Evolutionary conservation across 331 rosid species (phyloP), one percentile per base, ranked within the genome.

Genomic region (Rhamnella rubrinervis): DNA sequence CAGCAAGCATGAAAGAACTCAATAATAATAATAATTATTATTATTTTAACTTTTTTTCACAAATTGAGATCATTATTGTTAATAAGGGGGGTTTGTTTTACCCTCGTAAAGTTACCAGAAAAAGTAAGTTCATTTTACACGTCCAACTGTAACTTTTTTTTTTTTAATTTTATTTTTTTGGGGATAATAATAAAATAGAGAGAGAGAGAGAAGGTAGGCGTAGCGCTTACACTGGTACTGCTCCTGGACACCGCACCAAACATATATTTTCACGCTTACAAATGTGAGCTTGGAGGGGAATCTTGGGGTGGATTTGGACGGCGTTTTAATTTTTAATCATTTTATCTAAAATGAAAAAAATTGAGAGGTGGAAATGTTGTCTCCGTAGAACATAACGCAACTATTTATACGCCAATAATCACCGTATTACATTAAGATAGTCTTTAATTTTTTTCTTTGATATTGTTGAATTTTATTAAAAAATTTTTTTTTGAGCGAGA

Each of bases 331-430:
- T 60, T 4, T 8, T 41, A 44, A 44, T 44, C 12, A 37, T 49
- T 25, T 18, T 40, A 58, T 78, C 31, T 71, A 65, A 66, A 52
- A 53, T 40, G 35, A 44, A 41, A 44, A 41, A 58, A 52, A 69
- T 80, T 9, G 49, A 44, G 66, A 46, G 70, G 70, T 69, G 80
- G 75, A 75, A 76, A 73, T 76, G 72, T 74, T 72, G 74, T 83
- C 68, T 59, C 62, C 70, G 57, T 56, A 13, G 28, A 61, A 65
- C 60, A 40, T 77, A 63, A 63, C 68, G 75, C 70, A 84, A 5
- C 71, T 47, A 74, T 75, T 57, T 57, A 63, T 78, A 44, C 72
- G 67, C 38, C 8, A 59, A 65, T 76, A 76, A 59, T 71, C 28
- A 26, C 61, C 44, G 60, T 20, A 59, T 65, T 79, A 53, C 71